These are phyloP conservation scores for Beauveria scarabaeidicola DNA, from an alignment of 2,329 filamentous ascomycete species.

Conservation along the genomic window DNA sequence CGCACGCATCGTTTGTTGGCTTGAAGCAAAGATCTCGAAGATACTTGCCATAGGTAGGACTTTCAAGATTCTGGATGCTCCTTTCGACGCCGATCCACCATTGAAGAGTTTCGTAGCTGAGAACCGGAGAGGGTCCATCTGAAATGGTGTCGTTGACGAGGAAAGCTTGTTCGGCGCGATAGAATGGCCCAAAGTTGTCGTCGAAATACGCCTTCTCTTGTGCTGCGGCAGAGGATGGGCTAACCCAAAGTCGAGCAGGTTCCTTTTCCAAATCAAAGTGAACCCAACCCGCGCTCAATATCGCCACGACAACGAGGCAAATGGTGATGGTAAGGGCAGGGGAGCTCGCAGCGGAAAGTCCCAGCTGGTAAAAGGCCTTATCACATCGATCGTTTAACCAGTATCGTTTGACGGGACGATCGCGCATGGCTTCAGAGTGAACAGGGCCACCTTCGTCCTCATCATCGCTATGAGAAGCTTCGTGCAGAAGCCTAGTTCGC, in stretches of 20 bases:
- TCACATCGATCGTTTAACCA: slow-evolving; percentile 78
- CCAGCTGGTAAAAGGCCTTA: slow-evolving; percentile 68
- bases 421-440: slow-evolving; percentile 65
- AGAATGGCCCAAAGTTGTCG: slow-evolving; percentile 87
- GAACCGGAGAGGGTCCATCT: slow-evolving; percentile 60
- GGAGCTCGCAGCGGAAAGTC: slow-evolving; percentile 71
- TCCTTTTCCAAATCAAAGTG: slow-evolving; percentile 84
- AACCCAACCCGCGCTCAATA: slow-evolving; percentile 82
- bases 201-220: slow-evolving; percentile 94
- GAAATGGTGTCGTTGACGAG: slow-evolving; percentile 75
- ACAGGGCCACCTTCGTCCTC: slow-evolving; percentile 83
- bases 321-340: slow-evolving; percentile 72
- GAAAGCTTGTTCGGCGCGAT: slow-evolving; percentile 87
- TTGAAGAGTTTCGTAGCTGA: slow-evolving; percentile 77
- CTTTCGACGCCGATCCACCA: slow-evolving; percentile 95
- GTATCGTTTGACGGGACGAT: slow-evolving; percentile 72
- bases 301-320: slow-evolving; percentile 64
- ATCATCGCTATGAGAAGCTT: slow-evolving; percentile 75
- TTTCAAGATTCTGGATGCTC: slow-evolving; percentile 64
- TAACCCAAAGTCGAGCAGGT: slow-evolving; percentile 93
- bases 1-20: slow-evolving; percentile 79
- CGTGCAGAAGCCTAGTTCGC: slow-evolving; percentile 77
- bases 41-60: slow-evolving; percentile 56
- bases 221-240: slow-evolving; percentile 81
- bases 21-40: slow-evolving; percentile 90